Evolutionary conservation across 176 grass and related monocot genomes (phyloP).

Genomic region (Guadua angustifolia): DNA sequence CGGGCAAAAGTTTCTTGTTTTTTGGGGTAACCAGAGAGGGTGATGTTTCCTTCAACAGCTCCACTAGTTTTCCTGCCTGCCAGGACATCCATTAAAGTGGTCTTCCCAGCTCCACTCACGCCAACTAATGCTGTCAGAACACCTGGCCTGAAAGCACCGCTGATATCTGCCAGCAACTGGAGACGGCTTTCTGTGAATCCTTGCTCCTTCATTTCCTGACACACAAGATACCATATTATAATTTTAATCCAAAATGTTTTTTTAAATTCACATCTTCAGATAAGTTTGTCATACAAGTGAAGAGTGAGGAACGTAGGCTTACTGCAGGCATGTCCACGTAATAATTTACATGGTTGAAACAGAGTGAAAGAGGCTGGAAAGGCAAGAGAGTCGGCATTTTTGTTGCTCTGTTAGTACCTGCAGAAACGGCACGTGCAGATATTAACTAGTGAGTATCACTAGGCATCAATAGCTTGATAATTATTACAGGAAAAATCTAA

Average conservation of each 20-base stretch:
- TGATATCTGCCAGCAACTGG: slow-evolving; percentile 76
- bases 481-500: not conserved
- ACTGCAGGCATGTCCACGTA: slow-evolving; percentile 88
- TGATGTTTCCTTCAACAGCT: slow-evolving; percentile 72
- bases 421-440: not conserved
- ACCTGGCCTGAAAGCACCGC: slow-evolving; percentile 85
- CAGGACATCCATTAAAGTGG: slow-evolving; percentile 91
- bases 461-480: slow-evolving; percentile 10
- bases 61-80: slow-evolving; percentile 94
- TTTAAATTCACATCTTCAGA: not conserved
- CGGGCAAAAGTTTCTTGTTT: slow-evolving; percentile 90
- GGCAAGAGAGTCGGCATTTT: slow-evolving; percentile 49
- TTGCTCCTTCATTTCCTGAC: slow-evolving; percentile 92
- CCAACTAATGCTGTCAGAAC: slow-evolving; percentile 87
- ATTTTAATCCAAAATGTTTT: not conserved
- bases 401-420: slow-evolving; percentile 35
- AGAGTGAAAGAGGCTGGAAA: slow-evolving; percentile 85
- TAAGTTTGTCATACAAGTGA: not conserved
- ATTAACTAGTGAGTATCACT: not conserved
- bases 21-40: slow-evolving; percentile 76
- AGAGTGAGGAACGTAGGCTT: slow-evolving; percentile 36
- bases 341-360: slow-evolving; percentile 85
- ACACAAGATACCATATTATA: slow-evolving; percentile 11
- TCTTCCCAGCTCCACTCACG: slow-evolving; percentile 95
- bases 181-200: slow-evolving; percentile 72